Conservation (phyloP, 1,284 basidiomycete species). For the Leccinum griseonigrum region DNA sequence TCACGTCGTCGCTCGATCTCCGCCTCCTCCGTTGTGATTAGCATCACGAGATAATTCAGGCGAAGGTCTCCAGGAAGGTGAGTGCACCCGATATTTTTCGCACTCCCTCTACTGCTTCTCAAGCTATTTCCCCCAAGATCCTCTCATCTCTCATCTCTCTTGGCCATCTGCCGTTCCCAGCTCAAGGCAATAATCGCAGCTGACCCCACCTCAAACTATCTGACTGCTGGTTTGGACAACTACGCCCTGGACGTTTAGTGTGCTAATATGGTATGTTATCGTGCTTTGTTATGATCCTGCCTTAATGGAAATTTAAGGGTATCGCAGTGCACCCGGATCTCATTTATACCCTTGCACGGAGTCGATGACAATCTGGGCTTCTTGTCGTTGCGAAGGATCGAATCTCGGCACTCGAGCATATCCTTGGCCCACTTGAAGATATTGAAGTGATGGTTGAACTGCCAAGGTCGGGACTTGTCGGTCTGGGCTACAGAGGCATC, state of each 20-base stretch:
- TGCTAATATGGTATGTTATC: conserved; percentile 80
- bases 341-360: conserved; percentile 62
- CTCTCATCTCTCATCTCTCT: too few relatives aligned
- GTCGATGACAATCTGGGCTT: conserved; percentile 34
- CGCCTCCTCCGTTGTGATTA: neutral
- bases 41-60: too few relatives aligned
- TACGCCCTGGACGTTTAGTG: conserved; percentile 93
- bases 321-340: conserved; percentile 82
- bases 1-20: conserved; percentile 3
- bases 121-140: too few relatives aligned
- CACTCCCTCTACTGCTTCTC: too few relatives aligned
- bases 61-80: too few relatives aligned
- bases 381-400: conserved; percentile 75
- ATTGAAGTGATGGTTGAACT: conserved; percentile 45
- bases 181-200: too few relatives aligned
- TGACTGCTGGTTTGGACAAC: conserved; percentile 95
- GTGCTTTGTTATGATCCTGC: conserved; percentile 3
- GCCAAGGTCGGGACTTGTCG: conserved; percentile 62
- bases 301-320: conserved; percentile 50
- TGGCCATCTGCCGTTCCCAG: too few relatives aligned
- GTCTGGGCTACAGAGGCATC: conserved; percentile 64
- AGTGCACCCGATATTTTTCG: too few relatives aligned
- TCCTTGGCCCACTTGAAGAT: conserved; percentile 44
- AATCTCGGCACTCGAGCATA: conserved; percentile 46
- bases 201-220: conserved; percentile 27